Evolutionary conservation across 495 filamentous ascomycete genomes (phyloP).

Genomic region (Aspergillus bertholletiae): DNA sequence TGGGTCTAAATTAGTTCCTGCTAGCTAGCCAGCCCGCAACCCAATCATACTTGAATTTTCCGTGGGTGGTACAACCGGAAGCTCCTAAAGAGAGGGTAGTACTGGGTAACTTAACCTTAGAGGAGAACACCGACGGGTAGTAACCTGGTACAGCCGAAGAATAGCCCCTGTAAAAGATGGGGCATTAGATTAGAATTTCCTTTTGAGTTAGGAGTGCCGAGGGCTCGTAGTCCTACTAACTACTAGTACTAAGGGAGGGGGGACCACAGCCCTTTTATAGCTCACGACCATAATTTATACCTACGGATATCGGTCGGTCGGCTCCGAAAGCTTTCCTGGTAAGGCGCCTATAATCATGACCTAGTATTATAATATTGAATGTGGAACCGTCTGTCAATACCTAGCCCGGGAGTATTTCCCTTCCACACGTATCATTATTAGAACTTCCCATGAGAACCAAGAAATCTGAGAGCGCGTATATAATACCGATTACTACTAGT

Average conservation of each 20-base stretch:
- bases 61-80: background rate
- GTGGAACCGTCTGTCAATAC: background rate
- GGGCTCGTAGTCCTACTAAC: background rate
- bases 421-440: too few relatives aligned
- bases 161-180: background rate
- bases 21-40: background rate
- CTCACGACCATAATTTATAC: background rate
- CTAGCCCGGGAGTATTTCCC: too few relatives aligned
- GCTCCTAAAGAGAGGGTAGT: background rate
- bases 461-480: too few relatives aligned
- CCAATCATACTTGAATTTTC: background rate
- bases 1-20: background rate
- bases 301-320: background rate
- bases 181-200: background rate
- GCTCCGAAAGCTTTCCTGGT: background rate
- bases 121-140: background rate
- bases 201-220: background rate
- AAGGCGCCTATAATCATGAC: background rate
- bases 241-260: too few relatives aligned
- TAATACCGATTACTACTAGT: too few relatives aligned
- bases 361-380: too few relatives aligned
- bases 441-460: too few relatives aligned
- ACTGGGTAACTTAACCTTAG: background rate
- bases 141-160: conserved; percentile 1
- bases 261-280: background rate